Base-by-base conservation (phyloP, 768 basidiomycete genomes). In the Suillus lakei region DNA sequence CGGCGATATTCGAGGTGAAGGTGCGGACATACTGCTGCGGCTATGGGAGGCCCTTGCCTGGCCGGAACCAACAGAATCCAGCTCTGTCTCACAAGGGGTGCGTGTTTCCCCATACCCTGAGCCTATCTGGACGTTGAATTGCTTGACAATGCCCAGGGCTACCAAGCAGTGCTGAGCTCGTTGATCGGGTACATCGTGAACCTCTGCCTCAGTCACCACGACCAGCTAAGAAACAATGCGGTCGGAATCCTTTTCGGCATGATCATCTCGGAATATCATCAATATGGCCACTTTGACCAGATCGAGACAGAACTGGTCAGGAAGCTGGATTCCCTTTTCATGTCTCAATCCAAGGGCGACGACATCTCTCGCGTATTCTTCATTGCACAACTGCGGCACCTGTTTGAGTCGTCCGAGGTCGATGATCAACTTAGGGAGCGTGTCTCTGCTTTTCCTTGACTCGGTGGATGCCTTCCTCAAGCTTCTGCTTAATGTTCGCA, bases 271-370 rank as follows among this genome's bases (percentile, higher is more conserved):
- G 93, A 97, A 75, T 96, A 92, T 76, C 88, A 94, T 64, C 89
- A 92, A 65, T 88, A 88, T 15, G 89, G 87, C 30, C 88, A 93
- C 73, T 98, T 98, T 73, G 90, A 91, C 69, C 87, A 86, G 54
- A 97, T 99, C 69, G 94, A 98, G 76, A 91, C 92, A 69, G 96
- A 96, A 77, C 83, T 98, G 8, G 93, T 99, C 70, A 96, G 88
- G 69, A 91, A 93, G 67, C 81, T 99, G 39, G 96, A 99, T 73
- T 88, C 89, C 28, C 76, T 99, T 28, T 98, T 98, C 81, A 96
- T 96, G 91, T 92, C 91, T 21, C 93, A 95, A 68, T 92, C 90
- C 76, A 94, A 94, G 77, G 89, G 91, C 30, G 93, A 96, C 70
- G 93, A 96, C 66, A 91, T 96, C 32, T 93, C 93, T 51, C 87